Percentiles rank a stretch among this genome's conserved stretches.
Conservation (phyloP, 139 green algal genomes). For the Edaphochlamys debaryana region DNA sequence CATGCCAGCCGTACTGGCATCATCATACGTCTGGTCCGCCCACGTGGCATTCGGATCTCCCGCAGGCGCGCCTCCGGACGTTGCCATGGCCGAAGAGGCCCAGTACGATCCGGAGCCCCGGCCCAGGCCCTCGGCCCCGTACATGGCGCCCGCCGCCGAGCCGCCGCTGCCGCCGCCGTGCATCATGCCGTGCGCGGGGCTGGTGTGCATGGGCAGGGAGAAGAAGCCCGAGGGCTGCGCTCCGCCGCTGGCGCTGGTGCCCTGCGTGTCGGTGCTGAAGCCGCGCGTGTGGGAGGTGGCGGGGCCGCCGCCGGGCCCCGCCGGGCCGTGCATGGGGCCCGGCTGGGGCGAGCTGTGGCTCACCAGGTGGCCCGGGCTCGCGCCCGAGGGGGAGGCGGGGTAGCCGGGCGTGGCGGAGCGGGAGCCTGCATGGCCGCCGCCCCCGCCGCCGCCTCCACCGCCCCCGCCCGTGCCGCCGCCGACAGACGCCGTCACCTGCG, state of each 20-base stretch:
- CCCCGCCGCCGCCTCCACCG: neutral
- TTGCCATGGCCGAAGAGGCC: neutral
- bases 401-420: neutral
- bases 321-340: too few species aligned
- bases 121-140: too few species aligned
- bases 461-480: neutral
- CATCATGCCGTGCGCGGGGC: neutral
- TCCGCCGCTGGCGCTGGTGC: constrained; percentile 22
- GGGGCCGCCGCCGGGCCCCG: too few species aligned
- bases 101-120: too few species aligned
- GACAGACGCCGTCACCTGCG: neutral
- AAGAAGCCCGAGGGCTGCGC: neutral
- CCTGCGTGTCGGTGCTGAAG: constrained; percentile 35
- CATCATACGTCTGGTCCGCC: constrained; percentile 21
- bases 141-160: neutral
- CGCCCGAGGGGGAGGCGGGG: neutral
- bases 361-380: too few species aligned
- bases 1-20: too few species aligned
- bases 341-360: too few species aligned
- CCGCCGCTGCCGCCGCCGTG: neutral
- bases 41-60: neutral
- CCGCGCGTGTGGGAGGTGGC: neutral
- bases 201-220: neutral
- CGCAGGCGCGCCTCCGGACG: neutral
- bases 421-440: neutral